Evolutionary conservation across 768 basidiomycete species (phyloP).

Genomic region (Lactifluus pinguis): DNA sequence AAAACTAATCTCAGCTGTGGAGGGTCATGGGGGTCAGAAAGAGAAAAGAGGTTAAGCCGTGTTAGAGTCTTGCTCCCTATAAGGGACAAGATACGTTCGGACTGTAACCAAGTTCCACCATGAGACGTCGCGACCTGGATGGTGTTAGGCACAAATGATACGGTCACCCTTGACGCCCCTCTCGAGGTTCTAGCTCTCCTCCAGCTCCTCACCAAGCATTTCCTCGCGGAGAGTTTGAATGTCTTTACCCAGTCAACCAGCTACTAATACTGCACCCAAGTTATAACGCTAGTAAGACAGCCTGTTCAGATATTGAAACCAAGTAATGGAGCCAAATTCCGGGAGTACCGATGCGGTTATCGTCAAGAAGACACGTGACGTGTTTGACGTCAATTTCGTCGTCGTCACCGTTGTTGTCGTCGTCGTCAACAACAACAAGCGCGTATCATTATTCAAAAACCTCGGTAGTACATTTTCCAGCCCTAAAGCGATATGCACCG

Average conservation of each 20-base stretch:
- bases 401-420: not conserved
- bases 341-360: not conserved
- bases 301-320: not conserved
- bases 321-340: not conserved
- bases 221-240: not conserved
- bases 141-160: not conserved
- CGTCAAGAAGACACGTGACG: too few species aligned
- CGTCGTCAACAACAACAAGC: not conserved
- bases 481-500: too few species aligned
- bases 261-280: not conserved
- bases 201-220: not conserved
- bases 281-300: too few species aligned
- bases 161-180: not conserved
- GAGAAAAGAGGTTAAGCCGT: not conserved
- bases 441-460: not conserved
- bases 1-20: not conserved
- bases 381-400: too few species aligned
- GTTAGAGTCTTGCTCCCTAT: not conserved
- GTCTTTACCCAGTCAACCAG: not conserved
- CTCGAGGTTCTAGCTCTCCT: not conserved
- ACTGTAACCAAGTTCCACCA: not conserved
- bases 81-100: not conserved
- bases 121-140: not conserved
- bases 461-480: too few species aligned
- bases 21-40: conserved; percentile 1